phyloP scores from a whole-genome alignment of 108 stramenopile genomes.

The Schizochytrium sp. region DNA sequence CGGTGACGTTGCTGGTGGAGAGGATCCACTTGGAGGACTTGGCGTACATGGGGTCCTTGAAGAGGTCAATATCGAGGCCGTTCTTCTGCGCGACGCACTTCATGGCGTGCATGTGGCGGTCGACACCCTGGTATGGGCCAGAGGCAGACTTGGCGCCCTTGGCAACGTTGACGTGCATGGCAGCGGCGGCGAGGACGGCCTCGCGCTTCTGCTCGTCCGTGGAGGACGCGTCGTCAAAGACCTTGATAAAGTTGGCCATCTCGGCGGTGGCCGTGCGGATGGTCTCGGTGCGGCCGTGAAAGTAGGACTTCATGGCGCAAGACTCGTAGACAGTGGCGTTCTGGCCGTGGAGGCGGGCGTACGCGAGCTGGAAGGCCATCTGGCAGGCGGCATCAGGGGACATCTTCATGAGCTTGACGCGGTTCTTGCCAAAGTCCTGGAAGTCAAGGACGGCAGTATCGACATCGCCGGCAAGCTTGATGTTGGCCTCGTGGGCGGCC shows the following conservation, averaged over 20 bases:
- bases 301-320: constrained; percentile 37
- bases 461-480: background rate
- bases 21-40: constrained; percentile 29
- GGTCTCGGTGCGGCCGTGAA: constrained; percentile 45
- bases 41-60: constrained; percentile 28
- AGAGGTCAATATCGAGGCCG: constrained; percentile 9
- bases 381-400: constrained; percentile 38
- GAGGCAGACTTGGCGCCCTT: constrained; percentile 31
- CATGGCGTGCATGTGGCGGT: constrained; percentile 39
- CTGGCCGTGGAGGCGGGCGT: constrained; percentile 33
- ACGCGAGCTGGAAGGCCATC: constrained; percentile 48
- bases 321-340: constrained; percentile 42
- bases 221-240: constrained; percentile 2
- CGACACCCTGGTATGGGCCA: constrained; percentile 29
- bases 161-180: constrained; percentile 34
- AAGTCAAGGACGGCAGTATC: constrained; percentile 35
- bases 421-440: constrained; percentile 34
- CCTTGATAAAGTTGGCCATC: constrained; percentile 7
- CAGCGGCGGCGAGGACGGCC: constrained; percentile 20
- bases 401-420: constrained; percentile 39
- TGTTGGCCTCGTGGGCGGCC: background rate
- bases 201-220: constrained; percentile 19
- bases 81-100: constrained; percentile 19
- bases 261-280: constrained; percentile 31
- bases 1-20: constrained; percentile 39